A percentile compares a stretch with the other conserved stretches of the same genome.
These are phyloP conservation scores for Caloboletus firmus DNA, from an alignment of 1,284 basidiomycete genomes.

Conservation along the genomic window DNA sequence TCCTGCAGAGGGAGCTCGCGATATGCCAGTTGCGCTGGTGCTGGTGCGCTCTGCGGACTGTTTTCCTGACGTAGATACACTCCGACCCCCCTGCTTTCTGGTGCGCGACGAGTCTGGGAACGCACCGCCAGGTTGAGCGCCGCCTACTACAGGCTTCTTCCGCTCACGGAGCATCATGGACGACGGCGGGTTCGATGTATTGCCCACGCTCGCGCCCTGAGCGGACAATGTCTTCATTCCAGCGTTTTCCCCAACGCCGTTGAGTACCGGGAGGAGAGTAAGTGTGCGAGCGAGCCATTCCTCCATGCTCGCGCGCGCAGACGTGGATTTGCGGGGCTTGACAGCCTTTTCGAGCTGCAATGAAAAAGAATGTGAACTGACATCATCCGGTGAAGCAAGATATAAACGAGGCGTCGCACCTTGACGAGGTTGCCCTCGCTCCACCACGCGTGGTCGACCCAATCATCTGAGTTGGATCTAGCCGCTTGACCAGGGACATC, in stretches of 20 bases:
- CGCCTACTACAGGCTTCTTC: constrained; percentile 36
- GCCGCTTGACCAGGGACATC: constrained; percentile 26
- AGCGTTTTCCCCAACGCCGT: constrained; percentile 27
- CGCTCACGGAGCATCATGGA: constrained; percentile 60
- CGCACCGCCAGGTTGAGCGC: neutral
- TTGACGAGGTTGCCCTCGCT: constrained; percentile 57
- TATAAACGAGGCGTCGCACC: constrained; percentile 38
- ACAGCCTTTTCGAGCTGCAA: constrained; percentile 68
- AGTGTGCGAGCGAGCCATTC: constrained; percentile 59
- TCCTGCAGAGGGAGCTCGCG: neutral
- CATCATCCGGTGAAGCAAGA: neutral
- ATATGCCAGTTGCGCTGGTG: constrained; percentile 24
- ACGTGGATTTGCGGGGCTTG: constrained; percentile 56
- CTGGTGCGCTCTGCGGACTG: constrained; percentile 28
- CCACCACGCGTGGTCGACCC: constrained; percentile 69
- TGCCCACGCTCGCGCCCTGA: constrained; percentile 5
- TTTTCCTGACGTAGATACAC: constrained; percentile 9
- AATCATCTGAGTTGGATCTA: neutral
- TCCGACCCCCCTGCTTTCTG: constrained; percentile 1
- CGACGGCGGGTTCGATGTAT: constrained; percentile 35
- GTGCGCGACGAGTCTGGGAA: neutral
- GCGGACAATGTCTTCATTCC: constrained; percentile 24
- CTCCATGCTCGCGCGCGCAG: constrained; percentile 38
- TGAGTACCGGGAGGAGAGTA: constrained; percentile 43
- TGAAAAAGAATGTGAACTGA: neutral